Conservation (phyloP, 139 green algal species). For the Spirogloea muscicola region DNA sequence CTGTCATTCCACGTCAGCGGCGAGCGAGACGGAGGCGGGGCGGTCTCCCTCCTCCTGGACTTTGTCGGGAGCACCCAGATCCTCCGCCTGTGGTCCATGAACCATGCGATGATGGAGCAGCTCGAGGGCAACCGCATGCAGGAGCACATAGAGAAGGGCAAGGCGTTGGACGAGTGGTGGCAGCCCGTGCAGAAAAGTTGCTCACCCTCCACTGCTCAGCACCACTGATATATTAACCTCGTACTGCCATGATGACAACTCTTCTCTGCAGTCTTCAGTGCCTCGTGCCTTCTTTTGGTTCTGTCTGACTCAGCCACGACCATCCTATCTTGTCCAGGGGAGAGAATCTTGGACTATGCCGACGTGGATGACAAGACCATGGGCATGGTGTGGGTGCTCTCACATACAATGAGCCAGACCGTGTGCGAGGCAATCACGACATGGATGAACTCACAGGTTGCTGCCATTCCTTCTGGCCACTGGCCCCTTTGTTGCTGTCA, state of each 20-base stretch:
- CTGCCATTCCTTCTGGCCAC: too few species aligned
- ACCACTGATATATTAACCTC: too few species aligned
- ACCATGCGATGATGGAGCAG: conserved; percentile 15
- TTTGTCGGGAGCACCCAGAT: conserved; percentile 22
- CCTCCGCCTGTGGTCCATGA: conserved; percentile 5
- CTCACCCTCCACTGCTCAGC: too few species aligned
- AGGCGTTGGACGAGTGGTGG: conserved; percentile 21
- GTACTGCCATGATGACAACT: too few species aligned
- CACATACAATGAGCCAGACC: conserved; percentile 28
- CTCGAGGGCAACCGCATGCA: not conserved
- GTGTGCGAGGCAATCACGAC: conserved; percentile 9
- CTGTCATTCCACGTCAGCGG: conserved; percentile 11
- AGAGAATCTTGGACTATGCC: conserved; percentile 15
- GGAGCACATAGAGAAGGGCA: conserved; percentile 22
- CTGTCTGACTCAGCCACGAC: too few species aligned
- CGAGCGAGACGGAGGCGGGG: not conserved
- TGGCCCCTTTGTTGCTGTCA: too few species aligned
- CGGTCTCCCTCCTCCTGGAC: conserved; percentile 4
- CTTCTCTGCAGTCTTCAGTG: too few species aligned
- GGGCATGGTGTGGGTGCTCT: conserved; percentile 34
- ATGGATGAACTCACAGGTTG: not conserved
- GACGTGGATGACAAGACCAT: conserved; percentile 22
- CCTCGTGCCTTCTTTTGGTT: too few species aligned
- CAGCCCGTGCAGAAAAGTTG: not conserved
- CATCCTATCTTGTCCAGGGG: too few species aligned